These are phyloP conservation scores for Plantago lanceolata DNA, from an alignment of 305 asterid species.

Conservation along the genomic window DNA sequence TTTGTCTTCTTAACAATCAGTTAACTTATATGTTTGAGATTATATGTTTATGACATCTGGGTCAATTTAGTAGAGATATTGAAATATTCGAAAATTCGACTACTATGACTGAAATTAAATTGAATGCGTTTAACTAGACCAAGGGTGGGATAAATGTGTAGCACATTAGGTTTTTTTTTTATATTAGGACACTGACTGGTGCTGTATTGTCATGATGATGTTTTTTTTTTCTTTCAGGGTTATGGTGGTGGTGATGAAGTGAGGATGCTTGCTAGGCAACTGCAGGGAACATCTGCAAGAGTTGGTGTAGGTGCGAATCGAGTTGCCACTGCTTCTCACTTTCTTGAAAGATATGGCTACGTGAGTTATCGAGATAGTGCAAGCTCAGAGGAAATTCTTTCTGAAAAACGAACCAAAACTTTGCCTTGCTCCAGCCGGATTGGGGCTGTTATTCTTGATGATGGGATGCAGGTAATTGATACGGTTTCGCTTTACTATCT, in stretches of 20 bases:
- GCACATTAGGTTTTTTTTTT: too few species aligned
- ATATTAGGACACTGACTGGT: too few species aligned
- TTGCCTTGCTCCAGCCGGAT: constrained; percentile 32
- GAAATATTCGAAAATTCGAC: too few species aligned
- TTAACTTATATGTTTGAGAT: too few species aligned
- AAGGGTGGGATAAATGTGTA: too few species aligned
- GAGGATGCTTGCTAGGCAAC: constrained; percentile 79
- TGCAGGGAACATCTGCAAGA: constrained; percentile 47
- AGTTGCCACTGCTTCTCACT: constrained; percentile 48
- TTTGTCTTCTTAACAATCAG: too few species aligned
- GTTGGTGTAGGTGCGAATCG: constrained; percentile 80
- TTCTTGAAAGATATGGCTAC: constrained; percentile 49
- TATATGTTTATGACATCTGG: too few species aligned
- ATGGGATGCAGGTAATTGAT: constrained; percentile 82
- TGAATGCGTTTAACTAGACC: too few species aligned
- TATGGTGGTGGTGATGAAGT: constrained; percentile 93
- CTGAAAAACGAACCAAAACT: constrained; percentile 20
- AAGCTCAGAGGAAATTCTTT: constrained; percentile 20
- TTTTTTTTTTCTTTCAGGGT: constrained; percentile 47
- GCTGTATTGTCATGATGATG: constrained; percentile 4
- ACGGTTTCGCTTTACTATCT: constrained; percentile 12
- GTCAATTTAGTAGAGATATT: too few species aligned
- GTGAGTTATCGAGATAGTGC: constrained; percentile 21
- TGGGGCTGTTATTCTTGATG: constrained; percentile 71
- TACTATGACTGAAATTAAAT: too few species aligned